Base-by-base conservation (phyloP, 2,329 filamentous ascomycete genomes). In the Aphanoascus verrucosus region DNA sequence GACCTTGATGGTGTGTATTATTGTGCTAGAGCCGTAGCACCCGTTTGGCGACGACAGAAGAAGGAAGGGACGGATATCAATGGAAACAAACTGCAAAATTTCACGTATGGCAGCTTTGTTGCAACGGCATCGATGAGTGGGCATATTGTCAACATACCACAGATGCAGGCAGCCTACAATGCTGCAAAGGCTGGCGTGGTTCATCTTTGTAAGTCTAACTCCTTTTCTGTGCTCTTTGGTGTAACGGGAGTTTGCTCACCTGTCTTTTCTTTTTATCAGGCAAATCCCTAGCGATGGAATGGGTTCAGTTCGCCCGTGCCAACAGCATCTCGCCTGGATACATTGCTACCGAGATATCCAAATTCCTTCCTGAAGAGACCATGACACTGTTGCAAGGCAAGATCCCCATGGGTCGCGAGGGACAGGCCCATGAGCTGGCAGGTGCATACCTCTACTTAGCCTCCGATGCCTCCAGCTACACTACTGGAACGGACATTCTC, bases 371-470 rank as follows among this genome's bases (percentile, higher is more conserved):
- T 0, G 63, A 74, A 7, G 84, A 86, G 61, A 83, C 79, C 2
- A 86, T 87, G 76, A 74, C 78, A 43, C 75, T 85, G 55, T 90
- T 86, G 84, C 82, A 80, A 65, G 80, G 82, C 63, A 90, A 86
- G 77, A 90, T 84, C 40, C 86, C 86, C 8, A 85, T 93, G 82
- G 85, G 81, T 72, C 66, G 88, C 59, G 84, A 89, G 64, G 88
- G 84, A 8, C 75, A 82, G 59, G 74, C 80, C 2, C 78, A 81
- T 56, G 88, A 94, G 73, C 75, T 94, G 61, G 90, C 91, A 73
- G 88, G 86, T 17, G 84, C 84, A 15, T 94, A 86, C 67, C 70
- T 94, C 46, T 93, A 89, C 69, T 74, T 94, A 54, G 85, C 86
- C 15, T 87, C 83, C 12, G 87, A 94, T 68, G 87, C 87, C 3